Evolutionary conservation across 2,329 filamentous ascomycete species (phyloP).

Genomic region (Pseudocercospora crystallina): DNA sequence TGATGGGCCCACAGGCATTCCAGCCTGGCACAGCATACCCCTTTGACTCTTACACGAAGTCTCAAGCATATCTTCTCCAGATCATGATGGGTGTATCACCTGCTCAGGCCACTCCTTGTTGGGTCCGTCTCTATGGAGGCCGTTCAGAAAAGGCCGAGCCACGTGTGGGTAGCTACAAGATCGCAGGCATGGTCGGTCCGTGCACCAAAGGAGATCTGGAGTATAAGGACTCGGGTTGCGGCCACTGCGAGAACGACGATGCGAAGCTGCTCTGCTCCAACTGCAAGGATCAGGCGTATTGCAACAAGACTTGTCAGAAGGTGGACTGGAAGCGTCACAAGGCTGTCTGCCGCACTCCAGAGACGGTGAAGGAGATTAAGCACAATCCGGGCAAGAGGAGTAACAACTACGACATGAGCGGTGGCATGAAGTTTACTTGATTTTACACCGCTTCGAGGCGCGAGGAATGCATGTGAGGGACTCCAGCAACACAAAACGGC

Average conservation of each 20-base stretch:
- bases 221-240: background rate
- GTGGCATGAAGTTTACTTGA: too few species aligned
- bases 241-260: background rate
- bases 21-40: background rate
- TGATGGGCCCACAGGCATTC: background rate
- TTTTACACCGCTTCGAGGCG: too few species aligned
- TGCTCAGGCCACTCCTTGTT: background rate
- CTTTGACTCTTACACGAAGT: background rate
- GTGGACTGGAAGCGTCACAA: conserved; percentile 6
- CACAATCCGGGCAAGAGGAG: conserved; percentile 1
- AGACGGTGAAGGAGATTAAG: background rate
- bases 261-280: background rate
- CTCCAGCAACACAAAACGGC: too few species aligned
- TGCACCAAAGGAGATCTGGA: background rate
- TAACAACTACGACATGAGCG: conserved; percentile 3
- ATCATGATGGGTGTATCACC: background rate
- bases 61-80: background rate
- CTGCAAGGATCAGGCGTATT: conserved; percentile 6
- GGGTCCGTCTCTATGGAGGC: background rate
- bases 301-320: conserved; percentile 9
- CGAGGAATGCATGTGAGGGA: too few species aligned
- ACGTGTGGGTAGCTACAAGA: background rate
- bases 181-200: background rate
- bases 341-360: conserved; percentile 4
- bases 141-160: background rate